Evolutionary conservation across 805 yeast genomes (phyloP), one percentile per base, ranked within the genome.

Genomic region (Cyberlindnera xishuangbannaensis): DNA sequence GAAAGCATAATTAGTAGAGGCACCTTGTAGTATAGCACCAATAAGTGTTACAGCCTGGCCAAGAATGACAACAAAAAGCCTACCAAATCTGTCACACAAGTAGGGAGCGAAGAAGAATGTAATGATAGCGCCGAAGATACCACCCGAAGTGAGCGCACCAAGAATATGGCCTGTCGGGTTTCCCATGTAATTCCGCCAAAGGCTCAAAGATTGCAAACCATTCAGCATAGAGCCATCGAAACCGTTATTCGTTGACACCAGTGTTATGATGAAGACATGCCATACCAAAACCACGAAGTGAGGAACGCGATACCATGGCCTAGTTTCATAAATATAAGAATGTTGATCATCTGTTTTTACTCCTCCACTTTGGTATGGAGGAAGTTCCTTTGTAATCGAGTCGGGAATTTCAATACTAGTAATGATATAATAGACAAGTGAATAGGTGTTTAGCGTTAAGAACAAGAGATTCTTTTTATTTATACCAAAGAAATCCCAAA

Each of bases 151-250:
- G 24, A 66, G 46, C 20, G 65, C 62, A 37, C 72, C 71, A 14
- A 67, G 40, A 12, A 40, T 41, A 16, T 56, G 51, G 39, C 67
- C 66, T 9, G 56, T 42, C 22, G 69, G 71, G 34, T 54, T 36
- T 18, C 64, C 61, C 51, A 71, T 61, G 26, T 55, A 55, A 5
- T 46, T 32, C 15, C 46, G 43, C 72, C 75, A 72, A 15, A 43
- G 34, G 2, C 39, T 29, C 36, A 68, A 51, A 6, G 69, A 53
- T 40, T 72, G 76, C 35, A 71, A 55, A 21, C 71, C 73, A 44
- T 71, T 71, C 47, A 71, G 51, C 64, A 71, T 58, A 13, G 67
- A 62, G 33, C 68, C 69, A 54, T 67, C 73, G 38, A 56, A 68
- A 33, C 73, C 72, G 34, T 51, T 62, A 43, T 65, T 67, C 27